Evolutionary conservation across 208 protist genomes (phyloP).

Genomic region (Leishmania arabica): DNA sequence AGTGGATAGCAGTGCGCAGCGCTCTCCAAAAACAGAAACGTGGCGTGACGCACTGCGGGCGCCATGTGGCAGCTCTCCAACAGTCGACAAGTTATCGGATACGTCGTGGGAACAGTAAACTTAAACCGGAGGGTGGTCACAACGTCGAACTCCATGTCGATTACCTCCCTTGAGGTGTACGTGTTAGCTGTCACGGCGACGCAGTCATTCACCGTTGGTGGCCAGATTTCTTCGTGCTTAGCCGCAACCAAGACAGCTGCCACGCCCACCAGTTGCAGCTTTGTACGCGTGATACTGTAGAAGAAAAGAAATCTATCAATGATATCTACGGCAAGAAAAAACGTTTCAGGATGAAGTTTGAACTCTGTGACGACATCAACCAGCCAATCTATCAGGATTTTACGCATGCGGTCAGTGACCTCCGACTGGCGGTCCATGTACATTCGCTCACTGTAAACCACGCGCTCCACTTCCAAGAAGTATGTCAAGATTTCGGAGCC

Average conservation of each 20-base stretch:
- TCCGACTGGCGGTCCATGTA: slow-evolving; percentile 86
- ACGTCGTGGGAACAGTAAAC: slow-evolving; percentile 79
- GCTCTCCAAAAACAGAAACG: slow-evolving; percentile 75
- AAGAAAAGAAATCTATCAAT: slow-evolving; percentile 93
- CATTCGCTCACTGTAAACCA: slow-evolving; percentile 40
- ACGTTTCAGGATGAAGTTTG: slow-evolving; percentile 95
- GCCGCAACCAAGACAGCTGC: slow-evolving; percentile 85
- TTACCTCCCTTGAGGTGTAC: slow-evolving; percentile 77
- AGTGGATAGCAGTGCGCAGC: slow-evolving; percentile 69
- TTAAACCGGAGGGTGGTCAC: slow-evolving; percentile 62
- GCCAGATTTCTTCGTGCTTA: slow-evolving; percentile 93
- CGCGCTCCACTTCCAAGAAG: slow-evolving; percentile 66
- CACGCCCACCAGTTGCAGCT: slow-evolving; percentile 91
- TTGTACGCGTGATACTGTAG: slow-evolving; percentile 48
- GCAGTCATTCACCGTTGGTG: slow-evolving; percentile 91
- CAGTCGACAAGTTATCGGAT: slow-evolving; percentile 61
- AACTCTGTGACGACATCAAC: slow-evolving; percentile 95
- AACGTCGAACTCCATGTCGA: slow-evolving; percentile 78
- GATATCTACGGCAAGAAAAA: slow-evolving; percentile 96
- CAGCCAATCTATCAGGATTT: slow-evolving; percentile 98
- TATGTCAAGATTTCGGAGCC: slow-evolving; percentile 72
- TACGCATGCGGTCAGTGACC: slow-evolving; percentile 95
- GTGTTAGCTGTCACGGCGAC: slow-evolving; percentile 93
- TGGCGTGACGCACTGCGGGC: slow-evolving; percentile 40
- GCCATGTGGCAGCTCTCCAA: slow-evolving; percentile 31